phyloP scores from a whole-genome alignment of 139 green algal species.

The Chlorella sp. region DNA sequence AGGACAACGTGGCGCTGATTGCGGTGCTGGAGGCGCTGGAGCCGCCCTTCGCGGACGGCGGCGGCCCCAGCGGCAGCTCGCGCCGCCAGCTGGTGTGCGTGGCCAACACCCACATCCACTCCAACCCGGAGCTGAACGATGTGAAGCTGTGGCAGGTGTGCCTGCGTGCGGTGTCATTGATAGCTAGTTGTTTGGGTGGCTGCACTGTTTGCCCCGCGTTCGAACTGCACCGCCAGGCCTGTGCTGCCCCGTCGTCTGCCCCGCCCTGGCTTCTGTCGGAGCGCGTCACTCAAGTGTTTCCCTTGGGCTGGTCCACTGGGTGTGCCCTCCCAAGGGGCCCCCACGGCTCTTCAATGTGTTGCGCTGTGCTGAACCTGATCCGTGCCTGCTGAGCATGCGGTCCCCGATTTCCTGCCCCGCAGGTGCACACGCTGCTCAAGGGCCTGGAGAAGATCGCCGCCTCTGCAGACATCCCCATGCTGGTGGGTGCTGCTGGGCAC shows the following conservation, averaged over 20 bases:
- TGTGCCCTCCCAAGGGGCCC: too few species aligned
- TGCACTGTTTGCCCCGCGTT: too few species aligned
- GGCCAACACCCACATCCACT: conserved; percentile 99
- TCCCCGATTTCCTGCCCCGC: too few species aligned
- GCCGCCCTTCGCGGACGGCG: conserved; percentile 53
- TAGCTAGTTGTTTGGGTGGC: too few species aligned
- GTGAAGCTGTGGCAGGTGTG: conserved; percentile 98
- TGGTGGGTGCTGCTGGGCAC: conserved; percentile 57
- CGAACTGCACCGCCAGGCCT: too few species aligned
- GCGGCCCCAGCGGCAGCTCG: neutral
- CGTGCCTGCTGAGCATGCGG: too few species aligned
- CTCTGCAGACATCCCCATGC: conserved; percentile 93
- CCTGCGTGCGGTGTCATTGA: neutral
- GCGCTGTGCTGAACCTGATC: too few species aligned
- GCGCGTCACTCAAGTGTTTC: too few species aligned
- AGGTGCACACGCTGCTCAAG: conserved; percentile 99
- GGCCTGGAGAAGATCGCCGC: conserved; percentile 99
- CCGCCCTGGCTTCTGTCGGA: too few species aligned
- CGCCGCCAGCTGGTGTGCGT: conserved; percentile 95
- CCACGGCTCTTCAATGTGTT: too few species aligned
- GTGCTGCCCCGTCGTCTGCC: too few species aligned
- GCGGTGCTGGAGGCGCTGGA: conserved; percentile 96
- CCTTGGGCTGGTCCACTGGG: too few species aligned
- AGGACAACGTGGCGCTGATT: conserved; percentile 99
- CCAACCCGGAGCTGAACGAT: conserved; percentile 97